Evolutionary conservation across 2,329 filamentous ascomycete species (phyloP), one percentile per base, ranked within the genome.

Genomic region (Thielaviopsis populi): DNA sequence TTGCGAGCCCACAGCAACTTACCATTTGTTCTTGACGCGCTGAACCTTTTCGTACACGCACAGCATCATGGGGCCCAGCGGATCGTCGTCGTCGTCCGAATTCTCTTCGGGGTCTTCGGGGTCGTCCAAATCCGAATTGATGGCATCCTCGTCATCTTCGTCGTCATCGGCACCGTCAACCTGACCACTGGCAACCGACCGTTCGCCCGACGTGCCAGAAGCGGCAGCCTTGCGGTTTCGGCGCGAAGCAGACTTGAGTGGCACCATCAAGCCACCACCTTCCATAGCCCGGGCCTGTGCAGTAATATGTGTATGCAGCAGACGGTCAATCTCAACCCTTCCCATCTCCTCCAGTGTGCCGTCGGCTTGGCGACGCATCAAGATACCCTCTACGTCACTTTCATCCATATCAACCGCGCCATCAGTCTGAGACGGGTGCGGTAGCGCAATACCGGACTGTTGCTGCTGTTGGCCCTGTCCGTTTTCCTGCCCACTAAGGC

Each of bases 11-110:
- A 48, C 10, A 0, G 10, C n/a, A 48, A 75, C 80, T 61, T 73
- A 85, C 89, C 89, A 94, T 83, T 94, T 99, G 78, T 97, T 99
- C 85, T 99, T 99, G 71, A 97, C 94, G 59, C 94, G 83, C 76
- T 97, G 92, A 10, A 99, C 94, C 78, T 99, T 99, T 78, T 99
- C 94, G 73, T 99, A 99, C 73, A 95, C 96, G 78, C 94, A 99
- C 48, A 99, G 85, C 89, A 99, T 97, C 72, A 95, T 91, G 69
- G 95, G 88, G 1, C 87, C 86, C 68, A 88, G 83, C 42, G 85
- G 83, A 53, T 95, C 91, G 66, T 95, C 90, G 15, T 91, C 89
- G 61, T 94, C 91, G 41, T 94, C 89, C 27, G 92, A 89, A 27
- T 94, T 90, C 37, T 88, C 86, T 19, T 84, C 76, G 11, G 89